Evolutionary conservation across 208 protist genomes (phyloP).

Genomic region (Cochliopodium minus): DNA sequence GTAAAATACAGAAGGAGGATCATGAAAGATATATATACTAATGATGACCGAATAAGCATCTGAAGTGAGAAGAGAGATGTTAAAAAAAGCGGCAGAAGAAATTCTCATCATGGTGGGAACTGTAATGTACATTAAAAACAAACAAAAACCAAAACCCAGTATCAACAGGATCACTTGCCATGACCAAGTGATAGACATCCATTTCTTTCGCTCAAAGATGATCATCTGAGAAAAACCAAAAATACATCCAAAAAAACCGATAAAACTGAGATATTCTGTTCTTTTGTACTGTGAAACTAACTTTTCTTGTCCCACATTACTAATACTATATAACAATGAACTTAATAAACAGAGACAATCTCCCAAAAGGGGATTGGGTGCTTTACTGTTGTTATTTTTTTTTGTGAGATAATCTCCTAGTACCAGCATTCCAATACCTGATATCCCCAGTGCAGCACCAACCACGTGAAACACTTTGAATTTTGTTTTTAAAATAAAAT

Average conservation of each 20-base stretch:
- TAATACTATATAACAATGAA: conserved; percentile 52
- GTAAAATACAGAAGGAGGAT: too few species aligned
- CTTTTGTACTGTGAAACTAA: conserved; percentile 34
- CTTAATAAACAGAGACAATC: conserved; percentile 57
- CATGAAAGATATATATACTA: conserved; percentile 5
- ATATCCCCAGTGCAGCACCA: conserved; percentile 49
- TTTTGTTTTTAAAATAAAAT: conserved; percentile 51
- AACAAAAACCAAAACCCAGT: conserved; percentile 19
- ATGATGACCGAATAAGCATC: neutral
- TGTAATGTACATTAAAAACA: conserved; percentile 33
- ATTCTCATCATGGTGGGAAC: conserved; percentile 7
- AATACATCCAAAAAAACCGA: conserved; percentile 27
- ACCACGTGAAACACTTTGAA: conserved; percentile 55
- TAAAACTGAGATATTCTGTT: conserved; percentile 25
- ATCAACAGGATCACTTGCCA: neutral
- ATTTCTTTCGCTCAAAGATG: conserved; percentile 1
- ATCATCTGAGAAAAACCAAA: conserved; percentile 19
- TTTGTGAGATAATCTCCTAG: conserved; percentile 12
- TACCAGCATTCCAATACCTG: conserved; percentile 47
- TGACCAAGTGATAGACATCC: neutral
- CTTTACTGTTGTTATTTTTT: neutral
- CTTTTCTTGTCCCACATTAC: conserved; percentile 67
- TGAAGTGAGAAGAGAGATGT: neutral
- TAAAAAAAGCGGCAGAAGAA: conserved; percentile 5
- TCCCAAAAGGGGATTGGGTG: conserved; percentile 31